Evolutionary conservation across 805 yeast genomes (phyloP).

Genomic region (Metschnikowia reukaufii): DNA sequence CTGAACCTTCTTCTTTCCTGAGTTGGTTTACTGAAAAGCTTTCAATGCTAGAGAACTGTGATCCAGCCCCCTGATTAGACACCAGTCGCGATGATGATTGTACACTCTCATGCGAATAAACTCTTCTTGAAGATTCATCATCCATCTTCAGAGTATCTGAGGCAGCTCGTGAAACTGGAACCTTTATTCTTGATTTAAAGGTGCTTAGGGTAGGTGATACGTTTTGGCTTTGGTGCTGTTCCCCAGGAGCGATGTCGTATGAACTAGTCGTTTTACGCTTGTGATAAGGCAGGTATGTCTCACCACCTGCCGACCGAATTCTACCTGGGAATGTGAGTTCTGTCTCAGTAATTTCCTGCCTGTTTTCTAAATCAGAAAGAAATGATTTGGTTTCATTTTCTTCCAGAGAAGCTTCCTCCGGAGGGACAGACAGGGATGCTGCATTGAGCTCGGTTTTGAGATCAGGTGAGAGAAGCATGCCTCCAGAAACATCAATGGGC

Average conservation of each 20-base stretch:
- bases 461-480: constrained; percentile 12
- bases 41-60: not conserved
- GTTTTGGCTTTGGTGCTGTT: not conserved
- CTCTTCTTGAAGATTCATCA: too few species aligned
- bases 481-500: constrained; percentile 13
- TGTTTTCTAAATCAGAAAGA: not conserved
- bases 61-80: not conserved
- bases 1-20: not conserved
- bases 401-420: not conserved
- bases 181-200: not conserved
- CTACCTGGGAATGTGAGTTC: not conserved
- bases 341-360: not conserved
- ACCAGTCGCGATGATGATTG: not conserved
- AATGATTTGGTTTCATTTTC: not conserved
- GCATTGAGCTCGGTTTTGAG: constrained; percentile 13
- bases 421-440: not conserved
- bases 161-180: not conserved
- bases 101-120: not conserved
- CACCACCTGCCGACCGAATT: not conserved
- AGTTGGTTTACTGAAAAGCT: not conserved
- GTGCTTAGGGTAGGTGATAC: not conserved
- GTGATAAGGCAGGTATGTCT: not conserved
- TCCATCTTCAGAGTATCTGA: not conserved
- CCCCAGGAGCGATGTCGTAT: not conserved
- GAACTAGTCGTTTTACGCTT: not conserved